These are phyloP conservation scores for Glaciozyma antarctica DNA, from an alignment of 768 basidiomycete genomes.

Conservation along the genomic window DNA sequence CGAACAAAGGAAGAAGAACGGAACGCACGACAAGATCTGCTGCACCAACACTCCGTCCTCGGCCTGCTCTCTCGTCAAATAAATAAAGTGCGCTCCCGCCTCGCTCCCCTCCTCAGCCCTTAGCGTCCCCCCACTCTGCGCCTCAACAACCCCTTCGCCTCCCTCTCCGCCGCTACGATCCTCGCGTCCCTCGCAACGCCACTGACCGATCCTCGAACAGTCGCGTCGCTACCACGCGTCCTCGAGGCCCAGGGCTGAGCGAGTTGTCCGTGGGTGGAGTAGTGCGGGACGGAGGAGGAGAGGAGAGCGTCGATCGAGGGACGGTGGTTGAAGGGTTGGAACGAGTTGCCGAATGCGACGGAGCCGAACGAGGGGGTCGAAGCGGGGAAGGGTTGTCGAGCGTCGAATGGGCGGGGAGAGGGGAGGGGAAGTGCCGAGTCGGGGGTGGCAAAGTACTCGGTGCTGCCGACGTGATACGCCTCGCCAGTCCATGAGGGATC, in stretches of 20 bases:
- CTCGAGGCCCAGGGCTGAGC: background rate
- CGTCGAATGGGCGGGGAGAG: background rate
- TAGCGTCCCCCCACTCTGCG: background rate
- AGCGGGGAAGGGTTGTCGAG: background rate
- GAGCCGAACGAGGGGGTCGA: slow-evolving; percentile 8
- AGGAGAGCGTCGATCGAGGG: slow-evolving; percentile 14
- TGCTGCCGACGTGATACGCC: slow-evolving; percentile 20
- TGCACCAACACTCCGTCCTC: background rate
- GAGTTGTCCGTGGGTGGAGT: background rate
- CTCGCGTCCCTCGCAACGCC: background rate
- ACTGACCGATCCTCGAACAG: too few species aligned
- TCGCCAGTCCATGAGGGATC: slow-evolving; percentile 9
- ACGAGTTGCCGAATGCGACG: slow-evolving; percentile 8
- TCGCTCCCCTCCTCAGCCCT: background rate
- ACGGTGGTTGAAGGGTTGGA: slow-evolving; percentile 3
- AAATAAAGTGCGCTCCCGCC: background rate
- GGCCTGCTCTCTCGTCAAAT: background rate
- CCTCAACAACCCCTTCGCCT: background rate
- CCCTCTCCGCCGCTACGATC: background rate
- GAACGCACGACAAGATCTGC: background rate
- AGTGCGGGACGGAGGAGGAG: background rate
- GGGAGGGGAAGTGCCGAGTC: background rate
- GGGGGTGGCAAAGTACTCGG: slow-evolving; percentile 10
- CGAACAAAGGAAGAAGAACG: background rate
- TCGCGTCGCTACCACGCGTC: background rate